These are phyloP conservation scores for Cucumis hystrix DNA, from an alignment of 306 rosid species.

Conservation along the genomic window DNA sequence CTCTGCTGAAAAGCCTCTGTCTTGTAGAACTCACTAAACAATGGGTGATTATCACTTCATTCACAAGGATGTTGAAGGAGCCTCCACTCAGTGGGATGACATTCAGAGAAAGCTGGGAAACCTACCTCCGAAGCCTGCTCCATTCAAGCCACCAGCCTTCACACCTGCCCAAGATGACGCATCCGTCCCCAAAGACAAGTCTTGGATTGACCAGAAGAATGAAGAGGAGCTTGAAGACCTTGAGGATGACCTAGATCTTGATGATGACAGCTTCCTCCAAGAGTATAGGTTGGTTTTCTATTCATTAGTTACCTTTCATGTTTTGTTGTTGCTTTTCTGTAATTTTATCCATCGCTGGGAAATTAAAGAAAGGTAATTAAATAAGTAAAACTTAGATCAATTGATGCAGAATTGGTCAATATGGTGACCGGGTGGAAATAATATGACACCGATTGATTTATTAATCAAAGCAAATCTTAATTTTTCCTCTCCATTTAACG, in stretches of 20 bases:
- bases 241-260: slow-evolving; percentile 61
- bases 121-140: slow-evolving; percentile 57
- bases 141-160: slow-evolving; percentile 73
- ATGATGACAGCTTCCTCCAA: slow-evolving; percentile 73
- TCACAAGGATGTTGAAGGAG: slow-evolving; percentile 81
- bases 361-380: background rate
- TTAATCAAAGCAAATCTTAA: background rate
- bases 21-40: background rate
- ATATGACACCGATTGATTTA: background rate
- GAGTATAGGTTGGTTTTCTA: slow-evolving; percentile 49
- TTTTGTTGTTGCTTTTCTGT: background rate
- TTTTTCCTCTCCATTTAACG: no score
- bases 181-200: slow-evolving; percentile 52
- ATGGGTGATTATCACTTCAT: slow-evolving; percentile 86
- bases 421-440: background rate
- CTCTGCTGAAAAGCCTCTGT: background rate
- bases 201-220: slow-evolving; percentile 68
- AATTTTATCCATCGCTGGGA: background rate
- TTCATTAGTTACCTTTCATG: background rate
- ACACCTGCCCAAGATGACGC: slow-evolving; percentile 47
- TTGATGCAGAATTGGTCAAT: background rate
- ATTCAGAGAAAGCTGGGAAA: slow-evolving; percentile 79
- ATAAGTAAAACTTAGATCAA: background rate
- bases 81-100: slow-evolving; percentile 96
- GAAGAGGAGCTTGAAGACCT: slow-evolving; percentile 75